Evolutionary conservation across 345 rosid genomes (phyloP).

Genomic region (Citrus sp.): DNA sequence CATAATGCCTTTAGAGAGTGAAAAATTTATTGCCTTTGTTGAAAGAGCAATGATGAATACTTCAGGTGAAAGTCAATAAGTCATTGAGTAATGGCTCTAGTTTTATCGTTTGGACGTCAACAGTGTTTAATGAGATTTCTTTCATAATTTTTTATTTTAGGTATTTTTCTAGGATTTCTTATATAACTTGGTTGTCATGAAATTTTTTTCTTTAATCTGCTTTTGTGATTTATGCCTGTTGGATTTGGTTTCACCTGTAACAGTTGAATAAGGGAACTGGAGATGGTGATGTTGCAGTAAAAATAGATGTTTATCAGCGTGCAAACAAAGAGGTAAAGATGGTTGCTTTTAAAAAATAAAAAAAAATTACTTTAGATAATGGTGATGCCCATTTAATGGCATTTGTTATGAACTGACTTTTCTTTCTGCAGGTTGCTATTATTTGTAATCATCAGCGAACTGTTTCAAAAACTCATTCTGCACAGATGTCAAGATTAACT

Average conservation of each 20-base stretch:
- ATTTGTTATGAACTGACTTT: conserved; percentile 15
- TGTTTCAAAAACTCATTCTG: conserved; percentile 74
- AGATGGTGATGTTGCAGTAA: conserved; percentile 76
- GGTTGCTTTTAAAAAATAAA: background rate
- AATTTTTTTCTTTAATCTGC: background rate
- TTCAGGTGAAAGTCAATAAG: background rate
- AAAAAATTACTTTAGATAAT: background rate
- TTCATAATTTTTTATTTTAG: background rate
- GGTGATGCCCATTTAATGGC: background rate
- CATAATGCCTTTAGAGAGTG: background rate
- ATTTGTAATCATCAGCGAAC: conserved; percentile 98
- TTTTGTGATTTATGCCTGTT: background rate
- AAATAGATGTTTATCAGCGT: conserved; percentile 64
- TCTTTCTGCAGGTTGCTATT: conserved; percentile 77
- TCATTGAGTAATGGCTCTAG: background rate
- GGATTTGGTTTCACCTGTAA: conserved; percentile 19
- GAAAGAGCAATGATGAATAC: background rate
- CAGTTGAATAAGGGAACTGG: conserved; percentile 74
- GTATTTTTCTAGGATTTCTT: background rate
- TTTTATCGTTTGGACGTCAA: background rate
- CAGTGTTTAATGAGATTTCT: background rate
- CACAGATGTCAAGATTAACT: conserved; percentile 75
- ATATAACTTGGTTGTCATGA: background rate
- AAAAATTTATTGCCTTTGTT: background rate
- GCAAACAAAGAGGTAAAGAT: conserved; percentile 87